These are phyloP conservation scores for Boletellus sp. DNA, from an alignment of 768 basidiomycete genomes.

Conservation along the genomic window DNA sequence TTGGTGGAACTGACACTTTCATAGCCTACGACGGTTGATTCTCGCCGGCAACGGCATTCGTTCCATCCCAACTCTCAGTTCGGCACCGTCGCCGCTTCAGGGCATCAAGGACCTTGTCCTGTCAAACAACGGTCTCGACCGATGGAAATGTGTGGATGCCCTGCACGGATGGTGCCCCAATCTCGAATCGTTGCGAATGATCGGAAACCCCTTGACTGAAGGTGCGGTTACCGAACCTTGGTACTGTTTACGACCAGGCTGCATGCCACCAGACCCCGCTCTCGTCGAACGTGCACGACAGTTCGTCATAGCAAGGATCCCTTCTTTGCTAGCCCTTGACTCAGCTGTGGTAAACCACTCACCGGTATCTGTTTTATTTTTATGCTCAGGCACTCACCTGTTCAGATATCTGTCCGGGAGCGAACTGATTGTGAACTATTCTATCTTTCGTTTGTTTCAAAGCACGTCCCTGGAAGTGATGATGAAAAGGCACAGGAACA, in stretches of 20 bases:
- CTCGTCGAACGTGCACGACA: constrained; percentile 46
- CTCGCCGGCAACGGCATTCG: constrained; percentile 60
- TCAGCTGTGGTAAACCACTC: constrained; percentile 50
- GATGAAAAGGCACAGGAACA: constrained; percentile 47
- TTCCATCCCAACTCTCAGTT: constrained; percentile 38
- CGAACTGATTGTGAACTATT: constrained; percentile 79
- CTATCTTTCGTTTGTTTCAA: constrained; percentile 67
- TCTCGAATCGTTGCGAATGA: constrained; percentile 57
- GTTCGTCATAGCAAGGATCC: constrained; percentile 63
- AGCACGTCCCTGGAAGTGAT: constrained; percentile 38
- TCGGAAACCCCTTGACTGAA: constrained; percentile 61
- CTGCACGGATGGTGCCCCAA: constrained; percentile 66
- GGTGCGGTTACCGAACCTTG: constrained; percentile 33
- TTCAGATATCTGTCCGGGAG: constrained; percentile 65
- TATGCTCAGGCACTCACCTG: constrained; percentile 7
- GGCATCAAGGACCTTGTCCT: constrained; percentile 58
- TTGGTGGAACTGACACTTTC: constrained; percentile 5
- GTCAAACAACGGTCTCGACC: constrained; percentile 52
- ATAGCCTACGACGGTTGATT: constrained; percentile 60
- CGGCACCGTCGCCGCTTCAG: constrained; percentile 24
- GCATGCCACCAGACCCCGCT: constrained; percentile 32
- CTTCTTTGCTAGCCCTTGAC: constrained; percentile 60
- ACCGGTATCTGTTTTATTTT: constrained; percentile 1
- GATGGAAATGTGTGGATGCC: constrained; percentile 65
- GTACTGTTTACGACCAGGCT: constrained; percentile 1